Evolutionary conservation across 2,329 filamentous ascomycete genomes (phyloP).

Genomic region (Aspergillus udagawae): DNA sequence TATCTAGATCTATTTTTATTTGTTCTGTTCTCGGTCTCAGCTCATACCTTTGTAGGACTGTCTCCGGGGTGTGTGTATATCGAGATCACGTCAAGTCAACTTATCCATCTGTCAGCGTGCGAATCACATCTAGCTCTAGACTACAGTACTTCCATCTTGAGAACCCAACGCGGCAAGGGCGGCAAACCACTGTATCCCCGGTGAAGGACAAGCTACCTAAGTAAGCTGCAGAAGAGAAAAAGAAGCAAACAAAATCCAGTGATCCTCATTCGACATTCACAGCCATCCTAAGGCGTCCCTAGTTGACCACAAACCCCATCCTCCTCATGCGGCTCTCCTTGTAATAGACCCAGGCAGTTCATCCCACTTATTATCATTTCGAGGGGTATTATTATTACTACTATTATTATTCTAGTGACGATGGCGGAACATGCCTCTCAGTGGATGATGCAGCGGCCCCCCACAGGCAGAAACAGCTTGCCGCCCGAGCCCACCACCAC

Average conservation of each 20-base stretch:
- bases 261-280: not conserved
- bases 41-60: no score
- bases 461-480: constrained; percentile 24
- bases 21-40: not conserved
- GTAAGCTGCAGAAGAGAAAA: not conserved
- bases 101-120: not conserved
- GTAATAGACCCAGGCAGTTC: constrained; percentile 4
- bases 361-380: not conserved
- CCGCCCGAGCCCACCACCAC: constrained; percentile 13
- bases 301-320: constrained; percentile 1
- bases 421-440: constrained; percentile 24
- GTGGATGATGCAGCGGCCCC: constrained; percentile 7
- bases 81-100: not conserved
- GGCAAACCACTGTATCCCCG: not conserved
- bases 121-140: not conserved
- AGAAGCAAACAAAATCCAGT: not conserved
- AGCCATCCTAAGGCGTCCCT: not conserved
- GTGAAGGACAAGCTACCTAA: not conserved
- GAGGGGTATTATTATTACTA: not conserved
- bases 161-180: constrained; percentile 2
- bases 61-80: no score
- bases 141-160: not conserved
- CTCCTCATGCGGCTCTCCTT: constrained; percentile 6
- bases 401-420: not conserved
- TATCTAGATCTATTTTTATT: not conserved